Base-by-base conservation (phyloP, 1,139 yeast species). In the Pichia sp. region DNA sequence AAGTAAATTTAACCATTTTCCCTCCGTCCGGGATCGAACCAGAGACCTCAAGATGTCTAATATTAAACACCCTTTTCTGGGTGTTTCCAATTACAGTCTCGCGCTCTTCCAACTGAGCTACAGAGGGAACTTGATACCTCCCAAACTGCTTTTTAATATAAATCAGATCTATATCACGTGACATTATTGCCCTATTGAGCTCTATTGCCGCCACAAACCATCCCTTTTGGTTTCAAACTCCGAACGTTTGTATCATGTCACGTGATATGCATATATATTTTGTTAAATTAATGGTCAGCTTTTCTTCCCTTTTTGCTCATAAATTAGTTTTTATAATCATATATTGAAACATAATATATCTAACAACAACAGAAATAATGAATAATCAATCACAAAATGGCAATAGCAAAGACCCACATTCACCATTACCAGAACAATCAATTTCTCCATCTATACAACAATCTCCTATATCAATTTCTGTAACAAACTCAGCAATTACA, bases 41-140 rank as follows among this genome's bases (percentile, higher is more conserved):
- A 45, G 49, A 36, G 49, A 47, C 49, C 49, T 46, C 49, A 45
- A 41, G 47, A 47, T 45, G 37, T 45, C 50, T 45, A 35, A 31
- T 38, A 15, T 15, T 28, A 10, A 12, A 12, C 28, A 25, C 24
- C 10, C 24, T 8, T 22, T 22, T 22, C 24, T 22, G 24, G 10
- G 24, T n/a, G 10, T 22, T 28, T 15, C 17, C 43, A 37, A 43
- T 43, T 45, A 47, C 49, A 45, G 50, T 47, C 48, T 41, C 44
- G 47, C 47, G 50, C 50, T 47, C 50, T 47, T 45, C 50, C 50
- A 46, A 47, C 50, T 47, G 48, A 47, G 50, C 50, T 47, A 47
- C 34, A 45, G 47, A 45, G 50, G 50, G 48, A 26, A 23, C 12
- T 23, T 23, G 9, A 12, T 12, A 9, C 12, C 26, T 23, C 12